Evolutionary conservation across 2,329 filamentous ascomycete species (phyloP).

Genomic region (Trichoderma arundinaceum): DNA sequence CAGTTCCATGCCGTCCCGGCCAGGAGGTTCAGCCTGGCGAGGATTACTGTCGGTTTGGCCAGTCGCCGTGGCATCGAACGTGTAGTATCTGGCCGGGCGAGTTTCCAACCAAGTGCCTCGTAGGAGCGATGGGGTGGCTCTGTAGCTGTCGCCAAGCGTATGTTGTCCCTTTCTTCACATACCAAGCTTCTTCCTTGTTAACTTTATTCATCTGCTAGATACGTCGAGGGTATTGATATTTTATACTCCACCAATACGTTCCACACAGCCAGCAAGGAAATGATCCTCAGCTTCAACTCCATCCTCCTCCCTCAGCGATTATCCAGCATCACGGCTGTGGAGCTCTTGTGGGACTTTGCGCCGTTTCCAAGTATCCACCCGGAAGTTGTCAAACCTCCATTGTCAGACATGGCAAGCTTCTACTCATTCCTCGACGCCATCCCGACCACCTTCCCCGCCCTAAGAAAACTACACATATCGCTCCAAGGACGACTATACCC

Average conservation of each 20-base stretch:
- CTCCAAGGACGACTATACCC: conserved; percentile 31
- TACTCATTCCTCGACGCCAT: conserved; percentile 34
- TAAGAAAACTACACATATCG: conserved; percentile 34
- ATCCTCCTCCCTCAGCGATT: conserved; percentile 38
- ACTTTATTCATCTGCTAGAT: conserved; percentile 31
- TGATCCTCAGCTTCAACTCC: conserved; percentile 33
- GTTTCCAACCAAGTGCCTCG: conserved; percentile 33
- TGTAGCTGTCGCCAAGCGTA: conserved; percentile 42
- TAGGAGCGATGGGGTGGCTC: conserved; percentile 44
- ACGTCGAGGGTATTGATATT: conserved; percentile 41
- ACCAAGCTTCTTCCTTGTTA: not conserved
- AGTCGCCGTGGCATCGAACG: conserved; percentile 8
- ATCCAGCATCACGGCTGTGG: conserved; percentile 35
- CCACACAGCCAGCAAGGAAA: conserved; percentile 34
- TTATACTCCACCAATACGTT: conserved; percentile 42
- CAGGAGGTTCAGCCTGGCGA: conserved; percentile 33
- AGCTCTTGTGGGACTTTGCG: conserved; percentile 39
- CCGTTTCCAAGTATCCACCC: conserved; percentile 29
- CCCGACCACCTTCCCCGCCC: conserved; percentile 32
- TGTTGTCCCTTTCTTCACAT: not conserved
- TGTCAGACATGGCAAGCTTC: conserved; percentile 32
- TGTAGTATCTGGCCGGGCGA: conserved; percentile 38
- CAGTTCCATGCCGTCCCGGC: not conserved
- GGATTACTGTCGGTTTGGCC: conserved; percentile 35
- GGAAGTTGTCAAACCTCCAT: not conserved